Evolutionary conservation across 371 early-diverging fungal species (phyloP).

Genomic region (Nematocida sp.): DNA sequence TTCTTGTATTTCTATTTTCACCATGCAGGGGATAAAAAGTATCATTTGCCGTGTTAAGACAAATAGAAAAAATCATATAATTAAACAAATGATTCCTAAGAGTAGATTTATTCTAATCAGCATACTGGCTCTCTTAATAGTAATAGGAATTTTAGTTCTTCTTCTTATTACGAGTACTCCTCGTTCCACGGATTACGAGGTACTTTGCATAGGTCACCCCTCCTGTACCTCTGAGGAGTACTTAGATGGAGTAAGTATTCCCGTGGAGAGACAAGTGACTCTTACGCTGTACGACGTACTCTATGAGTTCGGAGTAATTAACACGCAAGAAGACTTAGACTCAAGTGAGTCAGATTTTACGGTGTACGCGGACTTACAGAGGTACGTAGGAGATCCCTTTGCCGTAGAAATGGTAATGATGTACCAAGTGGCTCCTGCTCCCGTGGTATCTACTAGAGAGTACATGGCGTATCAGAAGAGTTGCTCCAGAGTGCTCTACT

Average conservation of each 20-base stretch:
- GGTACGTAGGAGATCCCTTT: not conserved
- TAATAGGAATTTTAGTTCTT: not conserved
- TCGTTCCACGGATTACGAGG: not conserved
- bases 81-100: conserved; percentile 12
- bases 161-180: conserved; percentile 26
- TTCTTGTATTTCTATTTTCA: conserved; percentile 53
- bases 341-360: not conserved
- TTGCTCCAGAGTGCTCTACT: not conserved
- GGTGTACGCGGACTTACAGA: not conserved
- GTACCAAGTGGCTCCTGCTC: not conserved
- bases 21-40: conserved; percentile 12
- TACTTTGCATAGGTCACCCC: not conserved
- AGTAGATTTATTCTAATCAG: not conserved
- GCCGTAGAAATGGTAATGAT: not conserved
- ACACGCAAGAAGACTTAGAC: conserved; percentile 15
- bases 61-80: not conserved
- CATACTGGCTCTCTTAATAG: not conserved
- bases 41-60: not conserved
- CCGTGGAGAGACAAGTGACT: not conserved
- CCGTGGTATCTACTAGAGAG: not conserved
- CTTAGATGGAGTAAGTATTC: not conserved
- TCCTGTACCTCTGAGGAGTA: not conserved
- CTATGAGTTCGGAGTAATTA: conserved; percentile 29
- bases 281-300: conserved; percentile 18
- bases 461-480: conserved; percentile 29